A percentile compares a stretch with the other conserved stretches of the same genome.
phyloP scores from a whole-genome alignment of 371 early-diverging fungal species.

The Mucor racemosus region DNA sequence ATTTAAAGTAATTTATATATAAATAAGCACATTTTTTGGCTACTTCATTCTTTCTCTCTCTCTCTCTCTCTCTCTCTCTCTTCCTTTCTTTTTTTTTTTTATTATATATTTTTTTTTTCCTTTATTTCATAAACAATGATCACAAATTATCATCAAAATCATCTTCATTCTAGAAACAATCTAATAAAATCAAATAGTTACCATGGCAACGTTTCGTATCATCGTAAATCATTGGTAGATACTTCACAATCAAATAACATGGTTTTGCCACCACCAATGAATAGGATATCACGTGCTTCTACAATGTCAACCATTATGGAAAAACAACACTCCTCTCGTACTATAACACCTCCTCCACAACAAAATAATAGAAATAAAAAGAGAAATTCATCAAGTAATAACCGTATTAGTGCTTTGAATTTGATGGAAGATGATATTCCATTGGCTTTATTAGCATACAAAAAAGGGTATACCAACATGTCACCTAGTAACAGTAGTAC shows the following conservation, averaged over 20 bases:
- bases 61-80: background rate
- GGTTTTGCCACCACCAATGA: constrained; percentile 4
- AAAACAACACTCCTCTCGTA: background rate
- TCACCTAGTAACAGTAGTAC: background rate
- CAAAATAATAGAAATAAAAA: background rate
- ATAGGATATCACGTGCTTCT: constrained; percentile 11
- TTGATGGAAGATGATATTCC: constrained; percentile 31
- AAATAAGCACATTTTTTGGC: background rate
- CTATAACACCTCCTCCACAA: background rate
- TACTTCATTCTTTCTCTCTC: background rate
- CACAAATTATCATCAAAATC: background rate
- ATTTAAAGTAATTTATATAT: constrained; percentile 4
- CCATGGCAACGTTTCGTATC: background rate
- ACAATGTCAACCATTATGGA: constrained; percentile 20
- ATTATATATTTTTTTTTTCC: background rate
- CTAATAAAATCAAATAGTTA: constrained; percentile 3
- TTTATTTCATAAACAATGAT: background rate
- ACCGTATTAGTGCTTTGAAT: background rate
- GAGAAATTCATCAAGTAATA: constrained; percentile 7
- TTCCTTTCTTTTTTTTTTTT: background rate
- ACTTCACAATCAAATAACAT: background rate
- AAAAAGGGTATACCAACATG: constrained; percentile 22
- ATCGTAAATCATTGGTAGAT: background rate
- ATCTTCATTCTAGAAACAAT: background rate
- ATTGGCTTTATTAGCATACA: constrained; percentile 32